Evolutionary conservation across 2,329 filamentous ascomycete genomes (phyloP).

Genomic region (Dothideomycetes sp.): DNA sequence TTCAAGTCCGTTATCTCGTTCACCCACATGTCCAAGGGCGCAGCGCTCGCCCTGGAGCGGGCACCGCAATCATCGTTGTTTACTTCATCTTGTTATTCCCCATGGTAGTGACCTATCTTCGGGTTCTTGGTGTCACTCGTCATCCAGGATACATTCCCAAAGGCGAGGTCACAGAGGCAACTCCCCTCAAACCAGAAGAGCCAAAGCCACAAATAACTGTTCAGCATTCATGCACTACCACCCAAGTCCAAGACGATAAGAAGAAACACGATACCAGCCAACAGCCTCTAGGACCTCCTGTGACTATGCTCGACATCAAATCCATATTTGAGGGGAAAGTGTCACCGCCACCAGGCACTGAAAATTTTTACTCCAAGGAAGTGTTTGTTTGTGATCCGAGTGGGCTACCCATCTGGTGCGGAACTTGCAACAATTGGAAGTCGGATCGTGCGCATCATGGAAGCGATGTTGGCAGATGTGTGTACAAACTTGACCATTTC

Average conservation of each 20-base stretch:
- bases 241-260: conserved; percentile 15
- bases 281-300: background rate
- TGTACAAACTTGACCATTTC: conserved; percentile 88
- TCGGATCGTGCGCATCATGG: conserved; percentile 82
- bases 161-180: conserved; percentile 29
- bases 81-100: conserved; percentile 64
- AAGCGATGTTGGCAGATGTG: conserved; percentile 69
- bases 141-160: conserved; percentile 66
- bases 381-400: conserved; percentile 76
- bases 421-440: conserved; percentile 76
- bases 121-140: conserved; percentile 57
- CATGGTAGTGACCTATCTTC: conserved; percentile 58
- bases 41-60: conserved; percentile 44
- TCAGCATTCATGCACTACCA: conserved; percentile 17
- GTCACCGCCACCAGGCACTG: conserved; percentile 58
- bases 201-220: conserved; percentile 7
- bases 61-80: conserved; percentile 59
- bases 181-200: conserved; percentile 20
- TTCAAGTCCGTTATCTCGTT: conserved; percentile 62
- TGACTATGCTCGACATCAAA: conserved; percentile 20
- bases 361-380: conserved; percentile 71
- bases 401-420: conserved; percentile 81
- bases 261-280: background rate
- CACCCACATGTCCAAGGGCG: conserved; percentile 30
- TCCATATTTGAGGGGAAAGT: conserved; percentile 20